Percentiles rank a stretch among this genome's conserved stretches.
phyloP scores from a whole-genome alignment of 2,329 filamentous ascomycete genomes.

The Ceratocystis variospora region DNA sequence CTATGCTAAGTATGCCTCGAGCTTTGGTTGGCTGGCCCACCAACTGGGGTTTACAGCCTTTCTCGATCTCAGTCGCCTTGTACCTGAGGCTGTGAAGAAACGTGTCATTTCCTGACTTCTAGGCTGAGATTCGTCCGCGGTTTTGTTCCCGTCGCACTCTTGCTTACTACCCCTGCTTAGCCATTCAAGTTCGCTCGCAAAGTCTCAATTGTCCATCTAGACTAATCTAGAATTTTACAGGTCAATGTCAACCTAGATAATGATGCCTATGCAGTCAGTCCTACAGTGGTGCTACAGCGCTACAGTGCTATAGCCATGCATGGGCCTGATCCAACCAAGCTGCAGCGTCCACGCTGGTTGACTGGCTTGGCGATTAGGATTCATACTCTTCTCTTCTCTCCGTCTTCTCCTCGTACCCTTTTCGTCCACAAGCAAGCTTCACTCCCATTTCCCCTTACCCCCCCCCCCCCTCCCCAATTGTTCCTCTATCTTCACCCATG shows the following conservation, averaged over 20 bases:
- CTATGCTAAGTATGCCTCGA: no score
- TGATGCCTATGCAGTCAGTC: background rate
- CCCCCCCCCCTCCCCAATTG: no score
- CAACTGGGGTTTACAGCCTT: no score
- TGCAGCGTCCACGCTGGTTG: background rate
- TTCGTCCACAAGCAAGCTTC: background rate
- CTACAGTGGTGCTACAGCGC: background rate
- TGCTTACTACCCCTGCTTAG: background rate
- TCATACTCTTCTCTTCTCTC: background rate
- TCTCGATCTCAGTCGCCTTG: no score
- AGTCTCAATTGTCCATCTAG: background rate
- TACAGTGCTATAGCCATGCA: background rate
- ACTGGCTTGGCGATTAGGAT: background rate
- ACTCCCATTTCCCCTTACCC: no score
- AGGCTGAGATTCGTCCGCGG: background rate
- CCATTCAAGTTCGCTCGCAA: background rate
- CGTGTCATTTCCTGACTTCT: no score
- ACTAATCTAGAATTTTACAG: background rate
- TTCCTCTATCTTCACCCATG: no score
- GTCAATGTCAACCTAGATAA: conserved; percentile 2
- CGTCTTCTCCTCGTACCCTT: background rate
- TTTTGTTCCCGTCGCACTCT: background rate
- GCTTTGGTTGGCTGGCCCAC: no score
- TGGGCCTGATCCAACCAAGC: background rate
- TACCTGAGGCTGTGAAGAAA: no score